phyloP scores from a whole-genome alignment of 1,284 basidiomycete genomes.

The Cerrena zonata region DNA sequence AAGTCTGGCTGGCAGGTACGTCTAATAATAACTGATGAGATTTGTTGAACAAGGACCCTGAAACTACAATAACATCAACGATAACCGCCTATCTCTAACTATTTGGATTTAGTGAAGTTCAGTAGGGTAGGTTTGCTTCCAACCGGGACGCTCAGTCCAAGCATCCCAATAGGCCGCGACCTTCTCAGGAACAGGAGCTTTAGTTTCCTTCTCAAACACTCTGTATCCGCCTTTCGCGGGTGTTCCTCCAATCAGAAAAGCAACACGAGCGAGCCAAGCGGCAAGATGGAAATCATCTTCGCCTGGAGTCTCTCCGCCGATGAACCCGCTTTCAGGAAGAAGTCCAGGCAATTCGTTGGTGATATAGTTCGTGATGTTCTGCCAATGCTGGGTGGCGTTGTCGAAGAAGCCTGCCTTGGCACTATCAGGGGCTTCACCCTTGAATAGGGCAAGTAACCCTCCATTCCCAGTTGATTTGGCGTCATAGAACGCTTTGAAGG shows the following conservation, averaged over 20 bases:
- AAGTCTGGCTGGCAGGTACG: no score
- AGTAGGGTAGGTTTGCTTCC: constrained; percentile 47
- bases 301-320: constrained; percentile 42
- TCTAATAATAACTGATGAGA: no score
- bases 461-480: constrained; percentile 45
- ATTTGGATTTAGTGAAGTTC: constrained; percentile 48
- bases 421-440: constrained; percentile 32
- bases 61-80: no score
- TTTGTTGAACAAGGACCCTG: no score
- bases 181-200: constrained; percentile 33
- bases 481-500: constrained; percentile 49
- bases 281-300: constrained; percentile 53
- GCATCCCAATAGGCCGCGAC: constrained; percentile 40
- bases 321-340: constrained; percentile 41
- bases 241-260: constrained; percentile 30
- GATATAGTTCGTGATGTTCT: constrained; percentile 34
- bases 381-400: constrained; percentile 36
- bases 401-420: constrained; percentile 38
- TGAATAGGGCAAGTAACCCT: constrained; percentile 40
- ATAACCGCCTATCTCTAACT: no score
- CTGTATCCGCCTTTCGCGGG: constrained; percentile 32
- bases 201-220: constrained; percentile 37
- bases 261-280: constrained; percentile 47
- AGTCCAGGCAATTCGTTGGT: constrained; percentile 35
- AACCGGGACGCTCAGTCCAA: constrained; percentile 53